phyloP scores from a whole-genome alignment of 805 yeast genomes.

The Schwanniomyces sp. region DNA sequence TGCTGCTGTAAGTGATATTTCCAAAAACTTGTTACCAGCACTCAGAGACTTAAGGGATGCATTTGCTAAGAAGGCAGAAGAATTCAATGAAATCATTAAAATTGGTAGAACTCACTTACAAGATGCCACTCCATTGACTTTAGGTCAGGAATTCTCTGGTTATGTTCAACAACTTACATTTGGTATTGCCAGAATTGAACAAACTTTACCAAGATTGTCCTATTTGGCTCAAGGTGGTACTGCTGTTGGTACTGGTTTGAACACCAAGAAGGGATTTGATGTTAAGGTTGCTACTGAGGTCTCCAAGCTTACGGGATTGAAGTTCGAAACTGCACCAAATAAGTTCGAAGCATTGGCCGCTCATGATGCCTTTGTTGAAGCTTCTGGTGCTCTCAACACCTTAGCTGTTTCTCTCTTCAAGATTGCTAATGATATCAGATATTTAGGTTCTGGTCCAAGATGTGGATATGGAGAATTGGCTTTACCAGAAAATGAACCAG shows the following conservation, averaged over 20 bases:
- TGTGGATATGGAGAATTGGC: constrained; percentile 97
- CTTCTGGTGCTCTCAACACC: constrained; percentile 95
- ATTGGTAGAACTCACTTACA: constrained; percentile 99
- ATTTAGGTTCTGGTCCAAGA: constrained; percentile 98
- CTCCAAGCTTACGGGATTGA: constrained; percentile 80
- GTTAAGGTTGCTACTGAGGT: constrained; percentile 85
- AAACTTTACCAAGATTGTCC: constrained; percentile 70
- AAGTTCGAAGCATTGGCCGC: constrained; percentile 99
- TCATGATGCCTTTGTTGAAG: constrained; percentile 97
- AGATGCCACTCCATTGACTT: constrained; percentile 96
- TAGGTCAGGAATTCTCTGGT: constrained; percentile 98
- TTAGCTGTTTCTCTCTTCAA: constrained; percentile 91
- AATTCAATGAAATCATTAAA: constrained; percentile 87
- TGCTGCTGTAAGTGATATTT: constrained; percentile 92
- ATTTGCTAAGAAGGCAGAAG: constrained; percentile 73
- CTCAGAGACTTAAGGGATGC: constrained; percentile 75
- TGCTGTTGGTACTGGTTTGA: constrained; percentile 98
- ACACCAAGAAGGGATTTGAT: constrained; percentile 90
- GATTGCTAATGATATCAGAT: constrained; percentile 97
- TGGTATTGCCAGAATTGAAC: constrained; percentile 86
- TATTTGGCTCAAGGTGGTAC: constrained; percentile 98
- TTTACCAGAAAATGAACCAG: constrained; percentile 98
- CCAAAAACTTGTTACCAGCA: constrained; percentile 77
- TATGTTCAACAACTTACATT: constrained; percentile 90
- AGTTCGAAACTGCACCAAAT: constrained; percentile 94